phyloP scores from a whole-genome alignment of 805 yeast species.

The Schizosaccharomyces japonicus region DNA sequence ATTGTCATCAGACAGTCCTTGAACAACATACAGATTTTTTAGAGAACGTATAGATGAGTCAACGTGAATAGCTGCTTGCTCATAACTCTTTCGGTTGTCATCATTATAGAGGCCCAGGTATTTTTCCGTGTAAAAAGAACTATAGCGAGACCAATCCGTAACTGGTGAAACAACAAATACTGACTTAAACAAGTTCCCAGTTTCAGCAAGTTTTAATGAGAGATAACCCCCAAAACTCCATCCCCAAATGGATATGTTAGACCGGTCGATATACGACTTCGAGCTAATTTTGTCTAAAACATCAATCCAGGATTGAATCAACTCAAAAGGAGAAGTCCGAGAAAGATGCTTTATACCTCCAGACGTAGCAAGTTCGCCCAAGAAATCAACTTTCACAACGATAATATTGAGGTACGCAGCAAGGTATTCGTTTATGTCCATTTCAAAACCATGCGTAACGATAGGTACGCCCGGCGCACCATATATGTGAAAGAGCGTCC shows the following conservation, averaged over 20 bases:
- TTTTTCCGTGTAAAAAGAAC: constrained; percentile 82
- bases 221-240: constrained; percentile 96
- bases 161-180: constrained; percentile 96
- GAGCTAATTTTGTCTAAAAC: background rate
- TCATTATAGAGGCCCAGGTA: constrained; percentile 67
- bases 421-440: constrained; percentile 49
- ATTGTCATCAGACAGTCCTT: constrained; percentile 93
- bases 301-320: background rate
- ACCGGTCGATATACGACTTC: constrained; percentile 34
- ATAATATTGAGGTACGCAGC: constrained; percentile 38
- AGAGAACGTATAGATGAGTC: constrained; percentile 31
- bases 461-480: constrained; percentile 91
- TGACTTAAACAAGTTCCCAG: constrained; percentile 49
- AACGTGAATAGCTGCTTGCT: constrained; percentile 29
- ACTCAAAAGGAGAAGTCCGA: too few species aligned
- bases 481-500: constrained; percentile 69
- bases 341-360: too few species aligned
- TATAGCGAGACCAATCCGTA: constrained; percentile 66
- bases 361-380: background rate
- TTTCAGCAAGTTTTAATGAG: constrained; percentile 72
- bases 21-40: constrained; percentile 63
- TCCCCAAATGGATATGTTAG: constrained; percentile 74
- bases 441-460: constrained; percentile 36
- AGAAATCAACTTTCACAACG: constrained; percentile 17
- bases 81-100: constrained; percentile 36